Evolutionary conservation across 2,329 filamentous ascomycete species (phyloP), one percentile per base, ranked within the genome.

Genomic region (Capronia coronata): DNA sequence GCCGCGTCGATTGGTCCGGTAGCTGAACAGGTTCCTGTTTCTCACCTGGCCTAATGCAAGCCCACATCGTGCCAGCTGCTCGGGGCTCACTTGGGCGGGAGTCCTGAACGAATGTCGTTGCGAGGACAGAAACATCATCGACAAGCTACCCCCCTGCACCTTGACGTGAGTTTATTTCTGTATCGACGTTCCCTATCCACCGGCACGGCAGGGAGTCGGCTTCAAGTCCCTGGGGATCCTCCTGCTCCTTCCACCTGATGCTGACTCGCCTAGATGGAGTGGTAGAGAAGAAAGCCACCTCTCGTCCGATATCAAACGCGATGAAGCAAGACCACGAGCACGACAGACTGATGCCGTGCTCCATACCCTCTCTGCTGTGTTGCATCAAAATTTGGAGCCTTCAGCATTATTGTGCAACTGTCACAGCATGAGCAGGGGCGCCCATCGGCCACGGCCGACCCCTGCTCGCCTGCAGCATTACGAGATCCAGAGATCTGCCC

Each of bases 41-140:
- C 54, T 39, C 29, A 43, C 30, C 44, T 43, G 48, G 42, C 38
- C 54, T 56, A 56, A 56, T 56, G 54, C 54, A 56, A 56, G 51
- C 54, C 54, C 45, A 44, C 39, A 51, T 47, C 32, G 46, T 52
- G 49, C 51, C 50, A 51, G 38, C 43, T 39, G 35, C 38, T 50
- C 48, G 54, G 54, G 53, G 54, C 54, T 46, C 49, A 48, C 46
- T 22, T 22, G 32, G 45, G 43, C 45, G 43, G 48, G 48, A 46
- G 21, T 18, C 34, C 34, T 45, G 48, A 51, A 42, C 54, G 54
- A 56, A 54, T 56, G 35, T 49, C 40, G 30, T 47, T 48, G 46
- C 50, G 32, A 42, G 48, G 34, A 22, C 14, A 49, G 49, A 49
- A 52, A 52, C 46, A 52, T 40, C 48, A 51, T 46, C 46, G 51